Conservation (phyloP, 257 asterid genomes). For the Eucommia ulmoides region DNA sequence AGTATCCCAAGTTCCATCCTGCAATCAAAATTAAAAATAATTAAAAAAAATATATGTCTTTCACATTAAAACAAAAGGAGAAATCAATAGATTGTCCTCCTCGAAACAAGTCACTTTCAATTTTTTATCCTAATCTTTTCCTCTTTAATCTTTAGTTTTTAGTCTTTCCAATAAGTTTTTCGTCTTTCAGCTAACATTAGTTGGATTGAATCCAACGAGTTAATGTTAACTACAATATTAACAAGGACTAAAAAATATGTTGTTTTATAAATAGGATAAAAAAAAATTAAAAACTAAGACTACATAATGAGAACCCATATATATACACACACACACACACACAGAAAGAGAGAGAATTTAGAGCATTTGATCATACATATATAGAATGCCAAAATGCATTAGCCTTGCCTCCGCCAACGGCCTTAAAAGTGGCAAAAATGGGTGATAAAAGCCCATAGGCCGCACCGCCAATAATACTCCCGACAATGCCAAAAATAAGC, state of each 20-base stretch:
- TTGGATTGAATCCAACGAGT: too few species aligned
- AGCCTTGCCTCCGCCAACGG: background rate
- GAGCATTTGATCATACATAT: background rate
- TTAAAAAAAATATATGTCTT: constrained; percentile 3
- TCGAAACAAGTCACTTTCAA: background rate
- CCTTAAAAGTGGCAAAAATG: constrained; percentile 33
- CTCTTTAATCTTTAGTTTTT: too few species aligned
- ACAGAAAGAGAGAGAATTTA: too few species aligned
- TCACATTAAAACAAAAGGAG: constrained; percentile 4
- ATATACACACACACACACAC: too few species aligned
- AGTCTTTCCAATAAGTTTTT: too few species aligned
- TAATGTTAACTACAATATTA: too few species aligned
- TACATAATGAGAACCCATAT: too few species aligned
- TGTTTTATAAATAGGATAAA: too few species aligned
- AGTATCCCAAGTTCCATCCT: constrained; percentile 86
- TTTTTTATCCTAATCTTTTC: too few species aligned
- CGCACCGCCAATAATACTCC: constrained; percentile 54
- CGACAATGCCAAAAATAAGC: constrained; percentile 44
- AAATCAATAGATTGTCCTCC: background rate
- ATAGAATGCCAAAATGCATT: background rate
- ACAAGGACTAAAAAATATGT: too few species aligned
- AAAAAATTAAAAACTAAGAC: too few species aligned
- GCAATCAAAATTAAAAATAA: constrained; percentile 10
- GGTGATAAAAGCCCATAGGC: constrained; percentile 82
- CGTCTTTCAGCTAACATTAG: too few species aligned